Conservation (phyloP, 2,329 filamentous ascomycete species). For the Diaporthe sp. region DNA sequence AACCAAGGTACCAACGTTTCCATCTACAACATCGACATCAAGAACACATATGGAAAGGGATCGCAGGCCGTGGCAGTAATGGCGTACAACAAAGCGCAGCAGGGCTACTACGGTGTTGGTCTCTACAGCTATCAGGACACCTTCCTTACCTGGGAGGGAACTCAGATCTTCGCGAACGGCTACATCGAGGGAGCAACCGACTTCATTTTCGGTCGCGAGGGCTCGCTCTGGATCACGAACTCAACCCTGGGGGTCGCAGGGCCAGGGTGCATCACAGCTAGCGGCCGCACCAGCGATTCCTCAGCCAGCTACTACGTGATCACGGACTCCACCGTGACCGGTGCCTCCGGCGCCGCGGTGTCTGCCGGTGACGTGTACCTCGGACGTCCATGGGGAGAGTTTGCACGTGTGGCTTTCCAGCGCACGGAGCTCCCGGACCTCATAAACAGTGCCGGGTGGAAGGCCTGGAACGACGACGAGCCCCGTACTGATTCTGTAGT, state of each 20-base stretch:
- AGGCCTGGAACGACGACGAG: slow-evolving; percentile 56
- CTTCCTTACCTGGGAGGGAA: slow-evolving; percentile 59
- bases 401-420: slow-evolving; percentile 64
- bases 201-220: slow-evolving; percentile 70
- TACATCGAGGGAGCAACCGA: slow-evolving; percentile 69
- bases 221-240: slow-evolving; percentile 65
- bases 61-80: slow-evolving; percentile 66
- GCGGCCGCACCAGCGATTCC: slow-evolving; percentile 52
- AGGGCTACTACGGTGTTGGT: slow-evolving; percentile 69
- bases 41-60: slow-evolving; percentile 60
- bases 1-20: slow-evolving; percentile 58
- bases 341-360: slow-evolving; percentile 53
- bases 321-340: slow-evolving; percentile 61
- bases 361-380: slow-evolving; percentile 58
- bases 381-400: slow-evolving; percentile 64
- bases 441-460: slow-evolving; percentile 65
- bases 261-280: slow-evolving; percentile 60
- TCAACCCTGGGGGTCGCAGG: slow-evolving; percentile 60
- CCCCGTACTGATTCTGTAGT: slow-evolving; percentile 63
- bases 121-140: slow-evolving; percentile 70
- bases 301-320: slow-evolving; percentile 65
- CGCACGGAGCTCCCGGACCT: slow-evolving; percentile 58
- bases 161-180: slow-evolving; percentile 65
- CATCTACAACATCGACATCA: slow-evolving; percentile 68
- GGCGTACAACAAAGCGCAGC: slow-evolving; percentile 59